These are phyloP conservation scores for Coelastrella sp. DNA, from an alignment of 139 green algal genomes.

Conservation along the genomic window DNA sequence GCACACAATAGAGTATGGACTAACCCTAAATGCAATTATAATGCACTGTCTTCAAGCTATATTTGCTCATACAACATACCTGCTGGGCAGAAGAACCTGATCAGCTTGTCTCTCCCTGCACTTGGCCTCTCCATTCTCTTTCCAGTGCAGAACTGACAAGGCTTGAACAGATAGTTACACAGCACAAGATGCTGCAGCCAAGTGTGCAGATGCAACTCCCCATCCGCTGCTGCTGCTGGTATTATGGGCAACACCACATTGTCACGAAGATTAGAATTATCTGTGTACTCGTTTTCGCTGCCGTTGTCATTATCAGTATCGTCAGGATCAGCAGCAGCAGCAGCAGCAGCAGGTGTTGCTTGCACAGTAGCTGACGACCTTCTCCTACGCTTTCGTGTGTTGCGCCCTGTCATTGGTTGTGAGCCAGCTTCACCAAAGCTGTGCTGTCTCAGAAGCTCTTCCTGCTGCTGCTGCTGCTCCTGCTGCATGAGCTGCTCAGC, in stretches of 20 bases:
- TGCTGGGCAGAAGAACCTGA: background rate
- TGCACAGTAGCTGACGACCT: too few species aligned
- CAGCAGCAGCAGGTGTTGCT: background rate
- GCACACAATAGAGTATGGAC: too few species aligned
- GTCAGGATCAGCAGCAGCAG: background rate
- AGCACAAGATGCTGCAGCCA: background rate
- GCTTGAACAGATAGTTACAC: background rate
- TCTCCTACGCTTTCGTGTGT: too few species aligned
- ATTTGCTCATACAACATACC: background rate
- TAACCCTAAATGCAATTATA: too few species aligned
- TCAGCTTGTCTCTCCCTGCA: conserved; percentile 2
- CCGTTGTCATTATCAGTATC: too few species aligned
- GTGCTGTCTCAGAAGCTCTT: background rate
- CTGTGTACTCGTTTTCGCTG: too few species aligned
- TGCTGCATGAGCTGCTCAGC: background rate
- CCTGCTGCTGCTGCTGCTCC: conserved; percentile 5
- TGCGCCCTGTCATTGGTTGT: too few species aligned
- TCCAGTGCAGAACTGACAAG: background rate
- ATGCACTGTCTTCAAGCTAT: too few species aligned
- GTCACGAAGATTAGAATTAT: too few species aligned
- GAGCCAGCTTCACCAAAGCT: background rate
- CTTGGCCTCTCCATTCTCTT: background rate
- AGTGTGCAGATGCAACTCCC: background rate
- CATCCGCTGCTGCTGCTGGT: background rate
- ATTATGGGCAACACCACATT: background rate